Evolutionary conservation across 2,329 filamentous ascomycete genomes (phyloP).

Genomic region (Xylaria sp.): DNA sequence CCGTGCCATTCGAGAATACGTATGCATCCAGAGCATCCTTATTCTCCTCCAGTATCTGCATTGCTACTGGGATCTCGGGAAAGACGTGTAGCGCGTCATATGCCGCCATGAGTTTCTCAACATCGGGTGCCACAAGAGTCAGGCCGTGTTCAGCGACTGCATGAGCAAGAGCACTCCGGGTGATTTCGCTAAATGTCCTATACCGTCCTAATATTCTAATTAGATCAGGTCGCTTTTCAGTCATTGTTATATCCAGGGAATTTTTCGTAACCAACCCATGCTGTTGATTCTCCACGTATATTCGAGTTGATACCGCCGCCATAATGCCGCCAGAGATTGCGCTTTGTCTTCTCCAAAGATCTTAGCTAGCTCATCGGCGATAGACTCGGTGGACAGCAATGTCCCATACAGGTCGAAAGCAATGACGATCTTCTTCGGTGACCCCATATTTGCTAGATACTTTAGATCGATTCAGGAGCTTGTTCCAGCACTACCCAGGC

Average conservation of each 20-base stretch:
- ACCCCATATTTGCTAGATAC: conserved; percentile 24
- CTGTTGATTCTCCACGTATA: conserved; percentile 81
- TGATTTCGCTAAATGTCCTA: conserved; percentile 71
- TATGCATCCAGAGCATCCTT: conserved; percentile 60
- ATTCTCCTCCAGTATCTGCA: conserved; percentile 59
- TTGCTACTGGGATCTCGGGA: conserved; percentile 67
- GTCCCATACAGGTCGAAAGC: conserved; percentile 84
- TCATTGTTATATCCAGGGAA: conserved; percentile 11
- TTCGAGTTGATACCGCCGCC: conserved; percentile 78
- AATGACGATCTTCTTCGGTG: conserved; percentile 58
- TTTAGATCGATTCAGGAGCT: not conserved
- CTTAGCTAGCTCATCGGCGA: conserved; percentile 67
- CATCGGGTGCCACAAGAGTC: conserved; percentile 56
- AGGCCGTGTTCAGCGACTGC: conserved; percentile 69
- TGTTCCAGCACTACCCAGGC: not conserved
- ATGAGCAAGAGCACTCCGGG: conserved; percentile 69
- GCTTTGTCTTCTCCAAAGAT: conserved; percentile 69
- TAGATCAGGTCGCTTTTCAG: conserved; percentile 4
- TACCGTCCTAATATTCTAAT: conserved; percentile 62
- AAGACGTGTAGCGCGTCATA: conserved; percentile 75
- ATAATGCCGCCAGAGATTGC: conserved; percentile 66
- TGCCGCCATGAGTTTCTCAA: conserved; percentile 66
- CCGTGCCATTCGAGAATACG: conserved; percentile 77
- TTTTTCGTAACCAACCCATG: conserved; percentile 68
- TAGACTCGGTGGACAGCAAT: conserved; percentile 76